Evolutionary conservation across 345 rosid genomes (phyloP).

Genomic region (Hypericum androsaemum): DNA sequence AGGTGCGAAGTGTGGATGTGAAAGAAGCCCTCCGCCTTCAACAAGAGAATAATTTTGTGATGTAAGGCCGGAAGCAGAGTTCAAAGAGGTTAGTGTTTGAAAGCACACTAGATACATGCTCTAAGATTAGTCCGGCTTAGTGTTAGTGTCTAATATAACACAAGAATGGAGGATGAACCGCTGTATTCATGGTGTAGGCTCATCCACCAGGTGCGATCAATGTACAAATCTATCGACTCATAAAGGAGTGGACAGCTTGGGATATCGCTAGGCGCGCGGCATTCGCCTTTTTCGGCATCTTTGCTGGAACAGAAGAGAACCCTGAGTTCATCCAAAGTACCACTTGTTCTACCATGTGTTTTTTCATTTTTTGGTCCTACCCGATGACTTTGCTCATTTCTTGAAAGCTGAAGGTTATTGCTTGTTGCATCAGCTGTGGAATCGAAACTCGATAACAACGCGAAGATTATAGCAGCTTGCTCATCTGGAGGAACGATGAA

Average conservation of each 20-base stretch:
- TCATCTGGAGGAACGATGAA: conserved; percentile 81
- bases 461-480: conserved; percentile 94
- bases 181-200: conserved; percentile 26
- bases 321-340: conserved; percentile 76
- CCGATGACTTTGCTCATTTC: too few relatives aligned
- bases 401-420: conserved; percentile 1
- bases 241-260: conserved; percentile 98
- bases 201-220: conserved; percentile 80
- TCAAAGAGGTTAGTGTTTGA: conserved; percentile 56
- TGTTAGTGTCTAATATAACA: too few relatives aligned
- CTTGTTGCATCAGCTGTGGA: conserved; percentile 46
- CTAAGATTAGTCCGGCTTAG: too few relatives aligned
- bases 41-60: conserved; percentile 87
- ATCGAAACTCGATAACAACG: conserved; percentile 59
- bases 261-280: conserved; percentile 95
- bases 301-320: conserved; percentile 93
- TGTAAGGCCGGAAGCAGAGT: conserved; percentile 90
- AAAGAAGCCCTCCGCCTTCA: conserved; percentile 93
- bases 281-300: conserved; percentile 93
- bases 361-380: conserved; percentile 1
- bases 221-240: conserved; percentile 84
- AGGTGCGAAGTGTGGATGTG: conserved; percentile 92
- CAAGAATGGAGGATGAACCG: too few relatives aligned
- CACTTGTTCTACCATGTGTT: neutral
- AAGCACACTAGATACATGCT: too few relatives aligned